A percentile compares a stretch with the other conserved stretches of the same genome.
Evolutionary conservation across 2,329 filamentous ascomycete species (phyloP).

Genomic region (Microsporum ferrugineum): DNA sequence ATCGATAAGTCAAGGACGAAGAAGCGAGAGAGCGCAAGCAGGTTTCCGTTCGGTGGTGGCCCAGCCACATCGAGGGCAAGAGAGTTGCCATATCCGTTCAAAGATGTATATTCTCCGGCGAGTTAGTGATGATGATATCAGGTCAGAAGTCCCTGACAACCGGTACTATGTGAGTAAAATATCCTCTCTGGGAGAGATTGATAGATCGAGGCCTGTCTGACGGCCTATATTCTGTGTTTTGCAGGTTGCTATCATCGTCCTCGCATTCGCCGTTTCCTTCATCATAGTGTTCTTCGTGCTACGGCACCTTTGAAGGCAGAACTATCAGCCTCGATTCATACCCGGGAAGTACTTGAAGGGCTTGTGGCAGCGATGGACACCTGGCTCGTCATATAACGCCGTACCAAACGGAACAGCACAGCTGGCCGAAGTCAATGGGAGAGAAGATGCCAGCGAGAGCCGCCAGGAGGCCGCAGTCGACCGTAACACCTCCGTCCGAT

Average conservation of each 20-base stretch:
- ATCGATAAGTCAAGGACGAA: too few species aligned
- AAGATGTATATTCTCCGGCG: background rate
- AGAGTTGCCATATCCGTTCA: background rate
- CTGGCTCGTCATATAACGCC: conserved; percentile 32
- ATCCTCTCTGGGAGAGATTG: background rate
- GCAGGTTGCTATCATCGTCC: background rate
- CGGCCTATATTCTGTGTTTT: background rate
- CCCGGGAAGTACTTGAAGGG: conserved; percentile 42
- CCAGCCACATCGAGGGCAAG: too few species aligned
- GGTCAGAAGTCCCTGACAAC: background rate
- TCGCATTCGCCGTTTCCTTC: conserved; percentile 21
- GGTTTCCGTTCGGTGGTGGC: too few species aligned
- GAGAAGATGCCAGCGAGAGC: background rate
- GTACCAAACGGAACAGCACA: conserved; percentile 20
- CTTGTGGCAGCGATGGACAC: conserved; percentile 42
- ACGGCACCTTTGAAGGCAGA: conserved; percentile 33
- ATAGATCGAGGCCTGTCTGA: background rate
- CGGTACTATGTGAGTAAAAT: background rate
- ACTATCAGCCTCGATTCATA: conserved; percentile 41
- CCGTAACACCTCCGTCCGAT: conserved; percentile 74
- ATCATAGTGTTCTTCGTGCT: conserved; percentile 26
- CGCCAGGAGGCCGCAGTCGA: conserved; percentile 43
- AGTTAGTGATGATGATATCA: too few species aligned
- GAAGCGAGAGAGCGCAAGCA: too few species aligned
- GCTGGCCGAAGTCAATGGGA: conserved; percentile 5